These are phyloP conservation scores for Kwoniella europaea DNA, from an alignment of 768 basidiomycete species.

Conservation along the genomic window DNA sequence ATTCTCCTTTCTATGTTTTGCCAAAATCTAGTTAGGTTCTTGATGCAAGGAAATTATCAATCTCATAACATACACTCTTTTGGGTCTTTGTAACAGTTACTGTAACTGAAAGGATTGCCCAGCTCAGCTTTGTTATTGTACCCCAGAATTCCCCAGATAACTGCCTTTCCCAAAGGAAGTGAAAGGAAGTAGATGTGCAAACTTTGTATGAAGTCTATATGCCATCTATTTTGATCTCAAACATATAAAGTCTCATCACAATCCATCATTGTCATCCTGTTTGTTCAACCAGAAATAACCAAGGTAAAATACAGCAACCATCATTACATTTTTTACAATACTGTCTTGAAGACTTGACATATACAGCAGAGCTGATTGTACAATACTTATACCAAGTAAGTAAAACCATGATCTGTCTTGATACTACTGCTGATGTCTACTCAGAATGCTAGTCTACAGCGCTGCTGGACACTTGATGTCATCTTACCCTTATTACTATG, in stretches of 20 bases:
- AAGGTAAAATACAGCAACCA: background rate
- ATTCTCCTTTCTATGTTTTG: background rate
- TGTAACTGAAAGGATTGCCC: background rate
- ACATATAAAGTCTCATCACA: background rate
- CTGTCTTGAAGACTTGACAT: conserved; percentile 12
- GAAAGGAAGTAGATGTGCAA: background rate
- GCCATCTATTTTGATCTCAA: background rate
- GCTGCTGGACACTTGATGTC: conserved; percentile 30
- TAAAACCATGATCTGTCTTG: background rate
- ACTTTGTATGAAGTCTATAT: background rate
- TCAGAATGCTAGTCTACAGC: conserved; percentile 25
- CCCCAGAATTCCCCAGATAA: background rate
- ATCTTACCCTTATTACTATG: conserved; percentile 23
- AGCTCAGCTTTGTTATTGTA: background rate
- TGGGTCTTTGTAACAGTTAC: background rate
- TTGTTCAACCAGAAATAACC: background rate
- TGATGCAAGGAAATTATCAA: background rate
- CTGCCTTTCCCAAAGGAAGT: background rate
- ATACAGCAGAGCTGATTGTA: conserved; percentile 13
- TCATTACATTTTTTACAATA: background rate
- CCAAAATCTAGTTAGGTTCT: background rate
- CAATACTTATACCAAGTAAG: conserved; percentile 4
- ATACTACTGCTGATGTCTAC: conserved; percentile 1
- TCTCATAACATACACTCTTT: background rate
- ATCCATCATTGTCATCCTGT: background rate